phyloP scores from a whole-genome alignment of 345 rosid genomes.

The Leavenworthia alabamica region DNA sequence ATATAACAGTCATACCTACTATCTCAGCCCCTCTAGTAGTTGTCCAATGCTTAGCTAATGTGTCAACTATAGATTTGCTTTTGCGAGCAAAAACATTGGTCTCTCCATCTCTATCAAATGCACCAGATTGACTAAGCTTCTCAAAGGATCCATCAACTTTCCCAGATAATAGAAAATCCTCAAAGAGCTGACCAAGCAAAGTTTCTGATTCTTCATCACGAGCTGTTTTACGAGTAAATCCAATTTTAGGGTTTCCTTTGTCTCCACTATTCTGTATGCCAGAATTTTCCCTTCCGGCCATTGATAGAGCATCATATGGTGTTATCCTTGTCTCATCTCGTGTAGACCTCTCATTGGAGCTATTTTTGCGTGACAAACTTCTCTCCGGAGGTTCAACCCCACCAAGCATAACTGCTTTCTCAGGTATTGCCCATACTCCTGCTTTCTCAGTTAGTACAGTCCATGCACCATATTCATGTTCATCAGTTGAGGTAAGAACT shows the following conservation, averaged over 20 bases:
- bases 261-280: slow-evolving; percentile 57
- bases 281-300: slow-evolving; percentile 54
- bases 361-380: slow-evolving; percentile 81
- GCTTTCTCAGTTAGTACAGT: slow-evolving; percentile 87
- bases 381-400: slow-evolving; percentile 96
- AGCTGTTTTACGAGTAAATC: slow-evolving; percentile 55
- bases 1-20: slow-evolving; percentile 61
- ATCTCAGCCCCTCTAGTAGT: slow-evolving; percentile 97
- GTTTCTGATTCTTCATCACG: slow-evolving; percentile 91
- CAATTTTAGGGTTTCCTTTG: slow-evolving; percentile 42
- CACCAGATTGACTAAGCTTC: slow-evolving; percentile 66
- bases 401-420: slow-evolving; percentile 73
- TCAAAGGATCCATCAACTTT: slow-evolving; percentile 55
- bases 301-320: slow-evolving; percentile 25
- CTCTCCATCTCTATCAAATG: slow-evolving; percentile 89
- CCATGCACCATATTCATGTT: slow-evolving; percentile 83
- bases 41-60: slow-evolving; percentile 97
- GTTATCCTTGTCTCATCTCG: slow-evolving; percentile 59
- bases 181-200: slow-evolving; percentile 73
- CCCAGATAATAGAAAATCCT: slow-evolving; percentile 62
- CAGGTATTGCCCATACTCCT: slow-evolving; percentile 97
- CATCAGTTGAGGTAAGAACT: slow-evolving; percentile 65
- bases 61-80: slow-evolving; percentile 83
- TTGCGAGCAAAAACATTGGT: slow-evolving; percentile 68
- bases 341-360: slow-evolving; percentile 66